Conservation (phyloP, 176 grass and related monocot species). For the Pontederia paniculata region DNA sequence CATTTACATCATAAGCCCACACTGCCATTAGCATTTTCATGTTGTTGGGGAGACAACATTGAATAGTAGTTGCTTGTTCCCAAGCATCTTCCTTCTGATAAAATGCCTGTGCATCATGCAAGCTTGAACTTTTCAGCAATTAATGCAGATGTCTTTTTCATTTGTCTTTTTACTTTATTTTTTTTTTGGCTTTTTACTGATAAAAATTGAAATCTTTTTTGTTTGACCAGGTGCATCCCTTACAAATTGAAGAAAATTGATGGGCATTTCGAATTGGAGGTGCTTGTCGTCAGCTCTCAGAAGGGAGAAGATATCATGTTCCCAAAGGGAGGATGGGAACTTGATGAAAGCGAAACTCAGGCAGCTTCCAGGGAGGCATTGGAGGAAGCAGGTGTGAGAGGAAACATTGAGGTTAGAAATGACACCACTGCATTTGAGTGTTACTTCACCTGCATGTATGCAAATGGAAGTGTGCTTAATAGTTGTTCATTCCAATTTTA, state of each 20-base stretch:
- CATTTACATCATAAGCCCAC: no score
- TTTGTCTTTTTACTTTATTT: conserved; percentile 2
- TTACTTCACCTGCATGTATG: not conserved
- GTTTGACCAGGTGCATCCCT: conserved; percentile 30
- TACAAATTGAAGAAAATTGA: conserved; percentile 24
- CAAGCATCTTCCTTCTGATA: no score
- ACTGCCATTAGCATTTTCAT: no score
- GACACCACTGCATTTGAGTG: no score
- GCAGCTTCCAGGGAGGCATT: conserved; percentile 32
- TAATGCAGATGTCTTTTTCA: not conserved
- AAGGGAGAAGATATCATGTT: conserved; percentile 39
- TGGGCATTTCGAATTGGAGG: conserved; percentile 17
- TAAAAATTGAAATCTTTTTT: not conserved
- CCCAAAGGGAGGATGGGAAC: conserved; percentile 47
- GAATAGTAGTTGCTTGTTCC: no score
- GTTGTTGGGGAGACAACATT: no score
- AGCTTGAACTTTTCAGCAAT: no score
- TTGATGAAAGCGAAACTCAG: conserved; percentile 29
- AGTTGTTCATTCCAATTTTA: not conserved
- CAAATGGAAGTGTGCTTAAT: not conserved
- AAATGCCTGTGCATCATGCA: no score
- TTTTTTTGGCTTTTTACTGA: not conserved
- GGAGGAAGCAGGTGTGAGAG: conserved; percentile 40
- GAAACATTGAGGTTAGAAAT: conserved; percentile 26
- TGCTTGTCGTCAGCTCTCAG: conserved; percentile 36